Conservation (phyloP, 345 rosid genomes). For the Barbarea vulgaris region DNA sequence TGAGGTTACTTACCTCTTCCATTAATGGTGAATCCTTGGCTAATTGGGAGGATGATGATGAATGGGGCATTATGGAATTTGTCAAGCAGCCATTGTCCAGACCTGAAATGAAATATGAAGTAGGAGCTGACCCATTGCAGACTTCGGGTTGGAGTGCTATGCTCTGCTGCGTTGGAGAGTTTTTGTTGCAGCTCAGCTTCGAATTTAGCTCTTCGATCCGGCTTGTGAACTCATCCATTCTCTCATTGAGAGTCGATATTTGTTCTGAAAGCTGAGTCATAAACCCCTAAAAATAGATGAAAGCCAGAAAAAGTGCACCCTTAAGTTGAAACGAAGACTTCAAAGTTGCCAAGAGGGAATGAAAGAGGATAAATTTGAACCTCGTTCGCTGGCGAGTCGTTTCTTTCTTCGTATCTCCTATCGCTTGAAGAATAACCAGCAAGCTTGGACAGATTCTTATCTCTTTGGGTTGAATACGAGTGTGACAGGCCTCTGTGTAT, state of each 20-base stretch:
- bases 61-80: conserved; percentile 68
- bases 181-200: conserved; percentile 56
- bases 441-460: conserved; percentile 61
- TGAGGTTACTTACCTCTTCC: conserved; percentile 69
- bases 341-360: conserved; percentile 13
- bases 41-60: conserved; percentile 76
- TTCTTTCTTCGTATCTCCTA: conserved; percentile 55
- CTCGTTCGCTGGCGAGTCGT: conserved; percentile 59
- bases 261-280: conserved; percentile 89
- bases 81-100: conserved; percentile 78
- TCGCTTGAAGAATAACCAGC: conserved; percentile 46
- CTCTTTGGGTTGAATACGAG: conserved; percentile 82
- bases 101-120: conserved; percentile 78
- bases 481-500: conserved; percentile 81
- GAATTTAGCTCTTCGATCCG: conserved; percentile 77
- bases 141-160: conserved; percentile 63
- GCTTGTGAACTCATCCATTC: conserved; percentile 89
- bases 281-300: conserved; percentile 50
- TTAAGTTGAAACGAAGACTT: conserved; percentile 7
- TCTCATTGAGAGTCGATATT: conserved; percentile 78
- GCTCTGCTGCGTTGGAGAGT: conserved; percentile 67
- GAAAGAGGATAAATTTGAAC: conserved; percentile 39
- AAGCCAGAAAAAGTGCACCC: conserved; percentile 12
- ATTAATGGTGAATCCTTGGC: conserved; percentile 72
- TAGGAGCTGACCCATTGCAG: conserved; percentile 82